These are phyloP conservation scores for Colletotrichum tofieldiae DNA, from an alignment of 2,329 filamentous ascomycete species.

Conservation along the genomic window DNA sequence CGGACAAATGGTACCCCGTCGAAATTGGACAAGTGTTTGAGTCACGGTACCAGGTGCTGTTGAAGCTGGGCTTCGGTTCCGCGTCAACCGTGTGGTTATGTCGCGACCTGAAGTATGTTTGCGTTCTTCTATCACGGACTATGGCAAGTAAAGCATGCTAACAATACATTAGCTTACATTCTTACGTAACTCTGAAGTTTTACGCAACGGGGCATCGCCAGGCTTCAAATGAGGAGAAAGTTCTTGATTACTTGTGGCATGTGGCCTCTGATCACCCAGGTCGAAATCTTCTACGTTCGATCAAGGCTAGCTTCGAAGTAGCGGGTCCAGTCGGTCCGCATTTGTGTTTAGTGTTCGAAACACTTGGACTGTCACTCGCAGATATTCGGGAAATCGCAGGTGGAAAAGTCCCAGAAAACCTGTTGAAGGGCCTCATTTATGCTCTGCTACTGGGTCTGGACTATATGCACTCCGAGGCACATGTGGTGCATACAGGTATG, in stretches of 20 bases:
- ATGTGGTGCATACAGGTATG: conserved; percentile 39
- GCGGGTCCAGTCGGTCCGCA: conserved; percentile 21
- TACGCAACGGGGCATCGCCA: conserved; percentile 31
- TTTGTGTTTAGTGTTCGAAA: conserved; percentile 30
- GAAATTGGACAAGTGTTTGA: conserved; percentile 45
- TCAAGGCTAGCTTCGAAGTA: conserved; percentile 28
- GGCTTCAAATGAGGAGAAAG: conserved; percentile 22
- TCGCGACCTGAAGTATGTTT: conserved; percentile 45
- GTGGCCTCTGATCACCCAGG: conserved; percentile 35
- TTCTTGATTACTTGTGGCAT: conserved; percentile 14
- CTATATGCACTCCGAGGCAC: conserved; percentile 33
- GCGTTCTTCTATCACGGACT: background rate
- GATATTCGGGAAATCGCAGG: conserved; percentile 40
- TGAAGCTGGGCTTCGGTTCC: conserved; percentile 49
- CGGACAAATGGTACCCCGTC: conserved; percentile 47
- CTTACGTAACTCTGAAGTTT: conserved; percentile 36
- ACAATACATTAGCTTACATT: conserved; percentile 1
- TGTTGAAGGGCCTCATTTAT: conserved; percentile 28
- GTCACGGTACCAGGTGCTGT: conserved; percentile 46
- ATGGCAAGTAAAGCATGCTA: accelerated
- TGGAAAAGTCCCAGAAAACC: conserved; percentile 34
- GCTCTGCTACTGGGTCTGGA: conserved; percentile 32
- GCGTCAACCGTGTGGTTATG: conserved; percentile 49
- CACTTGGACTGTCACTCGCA: conserved; percentile 34
- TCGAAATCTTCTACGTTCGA: background rate